phyloP scores from a whole-genome alignment of 2,329 filamentous ascomycete species.

The Neocatenulostroma microsporum region DNA sequence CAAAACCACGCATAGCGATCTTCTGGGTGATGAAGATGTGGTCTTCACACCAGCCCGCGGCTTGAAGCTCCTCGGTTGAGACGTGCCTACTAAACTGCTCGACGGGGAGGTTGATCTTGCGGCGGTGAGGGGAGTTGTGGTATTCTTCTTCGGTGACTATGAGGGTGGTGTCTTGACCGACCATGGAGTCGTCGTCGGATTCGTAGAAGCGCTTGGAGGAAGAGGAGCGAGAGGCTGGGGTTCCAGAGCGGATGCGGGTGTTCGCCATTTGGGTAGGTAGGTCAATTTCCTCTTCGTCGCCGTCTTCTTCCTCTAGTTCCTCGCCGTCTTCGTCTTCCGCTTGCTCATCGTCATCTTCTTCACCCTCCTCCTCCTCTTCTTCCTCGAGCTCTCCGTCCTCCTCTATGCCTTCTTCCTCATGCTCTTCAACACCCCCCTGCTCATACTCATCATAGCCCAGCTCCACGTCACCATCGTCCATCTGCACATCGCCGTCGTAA shows the following conservation, averaged over 20 bases:
- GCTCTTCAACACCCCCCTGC: slow-evolving; percentile 5
- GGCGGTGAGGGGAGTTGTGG: slow-evolving; percentile 9
- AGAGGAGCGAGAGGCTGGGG: background rate
- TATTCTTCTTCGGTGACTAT: slow-evolving; percentile 19
- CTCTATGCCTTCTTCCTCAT: background rate
- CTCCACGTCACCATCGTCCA: background rate
- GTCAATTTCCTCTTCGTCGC: slow-evolving; percentile 2
- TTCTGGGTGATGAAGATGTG: slow-evolving; percentile 48
- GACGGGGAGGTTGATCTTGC: slow-evolving; percentile 16
- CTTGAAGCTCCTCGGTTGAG: slow-evolving; percentile 18
- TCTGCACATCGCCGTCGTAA: too few relatives aligned
- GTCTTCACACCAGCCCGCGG: slow-evolving; percentile 42
- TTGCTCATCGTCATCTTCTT: slow-evolving; percentile 1
- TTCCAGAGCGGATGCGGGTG: background rate
- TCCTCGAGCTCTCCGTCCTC: slow-evolving; percentile 2
- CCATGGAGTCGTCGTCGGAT: slow-evolving; percentile 8
- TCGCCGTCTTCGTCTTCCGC: background rate
- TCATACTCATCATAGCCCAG: background rate
- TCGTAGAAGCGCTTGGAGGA: background rate
- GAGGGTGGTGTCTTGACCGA: slow-evolving; percentile 8
- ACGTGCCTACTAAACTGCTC: slow-evolving; percentile 19
- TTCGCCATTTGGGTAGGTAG: background rate
- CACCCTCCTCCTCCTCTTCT: background rate
- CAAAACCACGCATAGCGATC: slow-evolving; percentile 48
- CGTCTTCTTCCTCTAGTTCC: slow-evolving; percentile 3